A percentile compares a stretch with the other conserved stretches of the same genome.
Evolutionary conservation across 2,329 filamentous ascomycete species (phyloP).

Genomic region (Fusarium clavum): DNA sequence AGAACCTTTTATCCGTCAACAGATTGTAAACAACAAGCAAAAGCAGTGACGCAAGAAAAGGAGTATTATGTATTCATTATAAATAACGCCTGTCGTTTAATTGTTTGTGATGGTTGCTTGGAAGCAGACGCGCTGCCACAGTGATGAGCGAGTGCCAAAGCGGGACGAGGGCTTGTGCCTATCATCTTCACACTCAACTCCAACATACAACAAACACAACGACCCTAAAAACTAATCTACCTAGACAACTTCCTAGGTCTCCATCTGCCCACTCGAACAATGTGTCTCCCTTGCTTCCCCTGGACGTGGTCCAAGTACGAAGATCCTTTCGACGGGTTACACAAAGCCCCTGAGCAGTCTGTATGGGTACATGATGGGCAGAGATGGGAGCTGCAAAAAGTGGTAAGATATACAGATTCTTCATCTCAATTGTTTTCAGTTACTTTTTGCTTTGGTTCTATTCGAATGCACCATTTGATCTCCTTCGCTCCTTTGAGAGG

Average conservation of each 20-base stretch:
- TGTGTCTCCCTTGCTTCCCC: constrained; percentile 68
- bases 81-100: neutral
- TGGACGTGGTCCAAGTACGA: constrained; percentile 63
- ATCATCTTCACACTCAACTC: constrained; percentile 7
- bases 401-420: constrained; percentile 50
- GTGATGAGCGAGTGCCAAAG: neutral
- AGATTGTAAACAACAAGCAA: neutral
- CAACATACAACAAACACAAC: neutral
- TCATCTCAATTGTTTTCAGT: neutral
- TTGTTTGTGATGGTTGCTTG: neutral
- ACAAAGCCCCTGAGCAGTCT: constrained; percentile 54
- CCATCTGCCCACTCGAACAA: constrained; percentile 36
- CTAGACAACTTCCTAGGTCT: accelerated
- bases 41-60: neutral
- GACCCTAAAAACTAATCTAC: neutral
- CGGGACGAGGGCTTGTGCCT: neutral
- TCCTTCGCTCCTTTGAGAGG: neutral
- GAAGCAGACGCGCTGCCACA: constrained; percentile 9
- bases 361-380: constrained; percentile 56
- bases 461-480: neutral
- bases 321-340: constrained; percentile 52
- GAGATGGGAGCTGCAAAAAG: constrained; percentile 52
- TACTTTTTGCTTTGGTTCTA: neutral
- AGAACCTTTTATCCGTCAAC: neutral
- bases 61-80: neutral